phyloP scores from a whole-genome alignment of 495 filamentous ascomycete species.

The Cetradonia linearis region DNA sequence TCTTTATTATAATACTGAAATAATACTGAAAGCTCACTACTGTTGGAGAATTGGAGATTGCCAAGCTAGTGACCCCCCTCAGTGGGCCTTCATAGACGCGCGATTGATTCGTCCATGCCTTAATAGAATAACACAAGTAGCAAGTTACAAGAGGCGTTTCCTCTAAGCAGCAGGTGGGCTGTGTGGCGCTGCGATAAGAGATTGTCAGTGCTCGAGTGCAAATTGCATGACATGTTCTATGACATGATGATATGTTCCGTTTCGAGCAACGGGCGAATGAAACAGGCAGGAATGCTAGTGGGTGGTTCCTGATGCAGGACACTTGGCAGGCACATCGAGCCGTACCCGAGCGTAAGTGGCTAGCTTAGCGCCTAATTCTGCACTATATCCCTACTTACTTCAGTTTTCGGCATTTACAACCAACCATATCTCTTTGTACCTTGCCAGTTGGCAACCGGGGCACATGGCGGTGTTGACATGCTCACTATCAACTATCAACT shows the following conservation, averaged over 20 bases:
- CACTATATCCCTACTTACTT: neutral
- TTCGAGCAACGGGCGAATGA: neutral
- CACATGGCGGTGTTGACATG: neutral
- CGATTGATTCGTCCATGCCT: neutral
- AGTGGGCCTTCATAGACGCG: neutral
- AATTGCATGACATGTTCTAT: neutral
- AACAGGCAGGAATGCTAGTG: neutral
- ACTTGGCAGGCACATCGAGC: slow-evolving; percentile 2
- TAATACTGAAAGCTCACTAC: neutral
- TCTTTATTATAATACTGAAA: neutral
- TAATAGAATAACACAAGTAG: no score
- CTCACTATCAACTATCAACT: no score
- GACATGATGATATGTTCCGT: neutral
- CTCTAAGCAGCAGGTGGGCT: neutral
- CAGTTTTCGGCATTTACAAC: neutral
- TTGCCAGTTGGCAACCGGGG: neutral
- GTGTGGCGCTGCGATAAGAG: neutral
- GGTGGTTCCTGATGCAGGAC: neutral
- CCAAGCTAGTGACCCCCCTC: neutral
- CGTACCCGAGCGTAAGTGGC: neutral
- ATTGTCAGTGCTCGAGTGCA: neutral
- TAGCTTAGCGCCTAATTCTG: neutral
- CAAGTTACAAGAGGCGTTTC: neutral
- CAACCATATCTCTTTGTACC: neutral
- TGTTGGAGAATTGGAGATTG: neutral